These are phyloP conservation scores for Sporisorium iseilematis-ciliati DNA, from an alignment of 1,284 basidiomycete species.

Conservation along the genomic window DNA sequence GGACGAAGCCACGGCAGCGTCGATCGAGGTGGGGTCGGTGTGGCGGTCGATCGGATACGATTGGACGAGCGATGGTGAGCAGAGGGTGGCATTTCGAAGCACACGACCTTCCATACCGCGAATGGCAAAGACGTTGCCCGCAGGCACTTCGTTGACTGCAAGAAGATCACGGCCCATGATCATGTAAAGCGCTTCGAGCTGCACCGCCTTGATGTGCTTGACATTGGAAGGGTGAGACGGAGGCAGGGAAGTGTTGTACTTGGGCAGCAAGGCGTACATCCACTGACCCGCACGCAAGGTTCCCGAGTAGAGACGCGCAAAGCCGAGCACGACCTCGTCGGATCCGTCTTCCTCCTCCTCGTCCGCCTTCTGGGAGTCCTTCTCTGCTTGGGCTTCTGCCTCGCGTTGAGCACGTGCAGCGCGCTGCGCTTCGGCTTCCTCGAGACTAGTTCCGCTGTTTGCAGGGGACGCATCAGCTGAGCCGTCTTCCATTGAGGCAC, in stretches of 20 bases:
- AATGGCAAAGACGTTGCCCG: conserved; percentile 95
- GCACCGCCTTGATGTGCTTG: conserved; percentile 77
- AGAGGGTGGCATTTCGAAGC: conserved; percentile 90
- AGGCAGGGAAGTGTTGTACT: conserved; percentile 80
- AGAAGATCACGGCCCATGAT: conserved; percentile 98
- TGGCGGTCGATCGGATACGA: conserved; percentile 36
- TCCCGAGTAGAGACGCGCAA: conserved; percentile 93
- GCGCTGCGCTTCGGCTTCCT: conserved; percentile 43
- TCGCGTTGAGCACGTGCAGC: conserved; percentile 39
- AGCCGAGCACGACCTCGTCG: conserved; percentile 75
- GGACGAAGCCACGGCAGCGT: conserved; percentile 18
- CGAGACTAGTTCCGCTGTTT: conserved; percentile 40
- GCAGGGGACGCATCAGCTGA: conserved; percentile 51
- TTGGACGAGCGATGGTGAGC: conserved; percentile 72
- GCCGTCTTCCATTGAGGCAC: conserved; percentile 40
- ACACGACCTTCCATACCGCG: conserved; percentile 90
- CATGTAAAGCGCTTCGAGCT: conserved; percentile 84
- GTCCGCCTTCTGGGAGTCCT: conserved; percentile 20
- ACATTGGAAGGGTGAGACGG: conserved; percentile 76
- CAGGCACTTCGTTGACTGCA: conserved; percentile 84
- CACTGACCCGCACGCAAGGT: conserved; percentile 78
- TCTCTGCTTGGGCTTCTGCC: conserved; percentile 33
- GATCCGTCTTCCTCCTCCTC: conserved; percentile 40
- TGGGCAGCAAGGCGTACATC: conserved; percentile 83
- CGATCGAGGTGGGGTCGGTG: conserved; percentile 28